Evolutionary conservation across 176 grass and related monocot species (phyloP), one percentile per base, ranked within the genome.

Genomic region (Aegilops bicornis): DNA sequence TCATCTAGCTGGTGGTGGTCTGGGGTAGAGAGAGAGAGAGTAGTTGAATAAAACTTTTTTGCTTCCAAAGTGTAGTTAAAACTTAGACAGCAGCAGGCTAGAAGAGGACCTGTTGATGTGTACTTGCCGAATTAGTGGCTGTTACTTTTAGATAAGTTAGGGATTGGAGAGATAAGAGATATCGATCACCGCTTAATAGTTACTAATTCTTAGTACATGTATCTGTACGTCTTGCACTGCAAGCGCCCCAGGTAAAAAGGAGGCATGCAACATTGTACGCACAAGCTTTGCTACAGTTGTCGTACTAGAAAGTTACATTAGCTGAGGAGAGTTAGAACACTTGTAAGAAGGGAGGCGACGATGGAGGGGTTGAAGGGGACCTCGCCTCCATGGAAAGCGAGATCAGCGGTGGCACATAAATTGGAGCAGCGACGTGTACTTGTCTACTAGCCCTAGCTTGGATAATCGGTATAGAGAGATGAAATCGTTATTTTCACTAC

Each of bases 351-450:
- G 64, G 64, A 85, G 64, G 42, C 22, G 59, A 80, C 22, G 71
- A 80, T 80, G 5, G 74, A 69, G 82, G 19, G 54, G 7, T 23
- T 39, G 89, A 96, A 86, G 88, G 74, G 50, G 82, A 92, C 89
- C 33, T 36, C 67, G 1, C 80, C 83, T 85, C 67, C 15, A 71
- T 76, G 60, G 72, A 80, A 89, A 94, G 67, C 39, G 86, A 94
- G 61, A 17, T 89, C 74, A 45, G 88, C 87, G 91, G 91, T 97
- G 79, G 83, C 83, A 64, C 83, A 86, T 92, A 92, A 89, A 83
- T 94, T 86, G 31, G 66, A 84, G 61, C 81, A 80, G 72, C 72
- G 76, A 74, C 71, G 30, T 32, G 8, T 77, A 77, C 45, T 76
- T 76, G 73, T 76, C 30, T 76, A 4, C 48, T 76, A 76, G 71